Evolutionary conservation across 2,329 filamentous ascomycete species (phyloP).

Genomic region (Claviceps monticola): DNA sequence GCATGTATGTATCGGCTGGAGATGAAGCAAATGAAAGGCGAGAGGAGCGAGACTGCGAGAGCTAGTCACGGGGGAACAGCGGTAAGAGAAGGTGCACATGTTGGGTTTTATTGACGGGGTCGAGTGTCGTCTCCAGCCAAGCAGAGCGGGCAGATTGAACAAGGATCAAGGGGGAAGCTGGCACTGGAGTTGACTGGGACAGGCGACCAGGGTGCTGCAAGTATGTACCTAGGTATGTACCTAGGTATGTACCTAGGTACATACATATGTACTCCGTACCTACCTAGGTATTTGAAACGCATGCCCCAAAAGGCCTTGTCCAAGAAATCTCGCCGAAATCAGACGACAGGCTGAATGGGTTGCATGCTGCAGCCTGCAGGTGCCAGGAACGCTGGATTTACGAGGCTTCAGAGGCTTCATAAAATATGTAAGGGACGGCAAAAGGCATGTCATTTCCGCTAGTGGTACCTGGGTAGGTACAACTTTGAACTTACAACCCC

Average conservation of each 20-base stretch:
- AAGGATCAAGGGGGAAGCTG: background rate
- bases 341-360: too few relatives aligned
- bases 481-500: too few relatives aligned
- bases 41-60: background rate
- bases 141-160: background rate
- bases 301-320: background rate
- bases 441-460: background rate
- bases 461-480: background rate
- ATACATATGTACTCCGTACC: too few relatives aligned
- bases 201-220: too few relatives aligned
- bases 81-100: background rate
- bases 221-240: too few relatives aligned
- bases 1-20: background rate
- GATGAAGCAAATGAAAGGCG: conserved; percentile 1
- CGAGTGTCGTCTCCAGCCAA: background rate
- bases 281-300: background rate
- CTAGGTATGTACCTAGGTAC: too few relatives aligned
- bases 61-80: background rate
- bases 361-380: background rate
- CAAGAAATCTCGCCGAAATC: too few relatives aligned
- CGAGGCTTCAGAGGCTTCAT: background rate
- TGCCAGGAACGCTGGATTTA: background rate
- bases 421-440: background rate
- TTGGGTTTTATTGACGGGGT: background rate
- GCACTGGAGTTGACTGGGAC: background rate